Conservation (phyloP, 2,329 filamentous ascomycete species). For the Myriosclerotinia scirpicola region DNA sequence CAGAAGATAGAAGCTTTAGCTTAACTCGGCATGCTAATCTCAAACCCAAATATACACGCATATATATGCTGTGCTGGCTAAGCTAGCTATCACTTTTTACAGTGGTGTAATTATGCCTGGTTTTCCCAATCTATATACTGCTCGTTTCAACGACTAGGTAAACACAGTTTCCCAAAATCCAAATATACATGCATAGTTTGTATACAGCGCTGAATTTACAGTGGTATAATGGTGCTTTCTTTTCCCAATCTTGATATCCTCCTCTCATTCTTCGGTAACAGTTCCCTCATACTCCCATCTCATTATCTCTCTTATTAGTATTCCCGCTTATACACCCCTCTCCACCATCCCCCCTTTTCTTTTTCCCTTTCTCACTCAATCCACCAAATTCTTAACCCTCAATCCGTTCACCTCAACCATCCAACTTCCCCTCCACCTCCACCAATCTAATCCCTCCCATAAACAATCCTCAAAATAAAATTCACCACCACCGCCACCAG, state of each 20-base stretch:
- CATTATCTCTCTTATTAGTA: neutral
- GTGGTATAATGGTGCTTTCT: neutral
- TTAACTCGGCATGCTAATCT: neutral
- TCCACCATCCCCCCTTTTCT: neutral
- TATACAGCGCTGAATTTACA: neutral
- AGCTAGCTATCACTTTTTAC: neutral
- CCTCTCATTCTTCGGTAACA: neutral
- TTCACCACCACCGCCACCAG: constrained; percentile 92
- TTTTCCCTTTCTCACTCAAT: constrained; percentile 23
- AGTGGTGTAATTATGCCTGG: neutral
- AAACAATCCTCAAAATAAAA: constrained; percentile 77
- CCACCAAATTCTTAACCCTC: neutral
- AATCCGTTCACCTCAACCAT: no score
- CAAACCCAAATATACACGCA: constrained; percentile 4
- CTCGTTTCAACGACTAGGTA: neutral
- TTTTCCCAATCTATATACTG: constrained; percentile 10
- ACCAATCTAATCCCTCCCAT: constrained; percentile 34
- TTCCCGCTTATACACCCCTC: neutral
- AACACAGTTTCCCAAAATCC: neutral
- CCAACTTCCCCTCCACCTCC: no score
- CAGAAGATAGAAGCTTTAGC: neutral
- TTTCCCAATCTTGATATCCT: neutral
- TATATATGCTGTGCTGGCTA: neutral
- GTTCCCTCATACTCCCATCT: neutral
- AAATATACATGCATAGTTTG: constrained; percentile 1